Base-by-base conservation (phyloP, 2,329 filamentous ascomycete species). In the Xylariaceae sp. region DNA sequence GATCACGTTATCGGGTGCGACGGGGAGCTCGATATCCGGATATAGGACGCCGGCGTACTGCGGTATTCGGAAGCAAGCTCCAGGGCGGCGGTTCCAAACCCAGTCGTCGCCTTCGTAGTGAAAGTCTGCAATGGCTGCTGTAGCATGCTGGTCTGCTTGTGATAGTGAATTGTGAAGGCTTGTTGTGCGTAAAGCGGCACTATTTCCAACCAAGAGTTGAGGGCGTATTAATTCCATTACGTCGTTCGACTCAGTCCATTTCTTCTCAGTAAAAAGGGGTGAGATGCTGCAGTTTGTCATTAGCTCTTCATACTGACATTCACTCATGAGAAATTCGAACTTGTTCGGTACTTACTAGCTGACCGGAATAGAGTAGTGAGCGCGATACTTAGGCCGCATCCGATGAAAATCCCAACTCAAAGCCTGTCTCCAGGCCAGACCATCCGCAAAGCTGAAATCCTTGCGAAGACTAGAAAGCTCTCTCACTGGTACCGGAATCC, bases 321-420 rank as follows among this genome's bases (percentile, higher is more conserved):
- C 22, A 28, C 22, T 28, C 22, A 28, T n/a, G n/a, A 28, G 22
- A 28, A 7, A 28, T 28, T 28, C 22, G 22, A 28, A 7, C 4
- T 28, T 7, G 22, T 5, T 28, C 22, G 7, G 22, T 5, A 63
- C 68, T 58, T 54, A 70, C 66, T 69, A 66, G 48, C 63, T 57
- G 6, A 67, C 60, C 6, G 66, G 54, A 42, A 71, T 65, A 3
- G 66, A 68, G 48, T 68, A 68, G 48, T 68, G 66, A 10, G 63
- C 60, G 18, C 67, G 63, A 45, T 69, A 61, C 48, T 63, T 64
- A 5, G 67, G 68, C 41, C 68, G 59, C 31, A 62, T 50, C 41
- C 61, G 55, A 47, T 70, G 69, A 38, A 55, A 47, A 36, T 70
- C 67, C 65, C 65, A 69, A 33, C 49, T 66, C 16, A 71, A 57